Percentiles rank a stretch among this genome's conserved stretches.
Conservation (phyloP, 75 land plant genomes). For the Picea glauca region DNA sequence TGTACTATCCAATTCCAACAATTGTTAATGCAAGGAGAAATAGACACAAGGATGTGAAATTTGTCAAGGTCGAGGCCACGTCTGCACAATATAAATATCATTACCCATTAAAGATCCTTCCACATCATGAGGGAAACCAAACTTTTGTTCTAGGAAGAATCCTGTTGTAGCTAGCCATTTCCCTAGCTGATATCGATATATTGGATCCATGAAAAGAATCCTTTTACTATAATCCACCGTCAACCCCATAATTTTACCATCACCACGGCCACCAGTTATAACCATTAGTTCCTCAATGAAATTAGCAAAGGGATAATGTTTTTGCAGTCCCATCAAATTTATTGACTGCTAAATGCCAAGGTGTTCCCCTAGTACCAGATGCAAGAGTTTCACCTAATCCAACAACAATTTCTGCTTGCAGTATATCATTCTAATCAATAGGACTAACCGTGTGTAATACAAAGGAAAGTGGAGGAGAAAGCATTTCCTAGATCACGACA, state of each 20-base stretch:
- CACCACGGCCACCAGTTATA: constrained; percentile 44
- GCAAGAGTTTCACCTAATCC: constrained; percentile 96
- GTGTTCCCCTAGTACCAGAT: constrained; percentile 86
- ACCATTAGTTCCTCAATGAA: constrained; percentile 88
- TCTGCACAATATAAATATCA: too few relatives aligned
- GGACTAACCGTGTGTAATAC: constrained; percentile 96
- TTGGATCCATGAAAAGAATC: constrained; percentile 49
- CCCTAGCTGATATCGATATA: constrained; percentile 48
- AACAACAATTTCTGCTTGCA: constrained; percentile 85
- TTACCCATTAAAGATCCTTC: too few relatives aligned
- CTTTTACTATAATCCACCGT: constrained; percentile 86
- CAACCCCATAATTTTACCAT: constrained; percentile 55
- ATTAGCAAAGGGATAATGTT: constrained; percentile 83
- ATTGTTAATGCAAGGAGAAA: too few relatives aligned
- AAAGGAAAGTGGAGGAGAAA: constrained; percentile 83
- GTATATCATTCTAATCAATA: constrained; percentile 49
- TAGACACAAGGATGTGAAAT: too few relatives aligned
- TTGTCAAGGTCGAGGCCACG: too few relatives aligned
- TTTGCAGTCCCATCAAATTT: constrained; percentile 75
- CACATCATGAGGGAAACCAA: constrained; percentile 87
- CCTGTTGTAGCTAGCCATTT: constrained; percentile 77
- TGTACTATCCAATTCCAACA: too few relatives aligned
- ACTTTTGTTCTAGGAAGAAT: constrained; percentile 75
- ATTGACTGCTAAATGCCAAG: constrained; percentile 72
- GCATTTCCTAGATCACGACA: constrained; percentile 88